Evolutionary conservation across 495 filamentous ascomycete genomes (phyloP), one percentile per base, ranked within the genome.

Genomic region (Podospora pseudocomata): DNA sequence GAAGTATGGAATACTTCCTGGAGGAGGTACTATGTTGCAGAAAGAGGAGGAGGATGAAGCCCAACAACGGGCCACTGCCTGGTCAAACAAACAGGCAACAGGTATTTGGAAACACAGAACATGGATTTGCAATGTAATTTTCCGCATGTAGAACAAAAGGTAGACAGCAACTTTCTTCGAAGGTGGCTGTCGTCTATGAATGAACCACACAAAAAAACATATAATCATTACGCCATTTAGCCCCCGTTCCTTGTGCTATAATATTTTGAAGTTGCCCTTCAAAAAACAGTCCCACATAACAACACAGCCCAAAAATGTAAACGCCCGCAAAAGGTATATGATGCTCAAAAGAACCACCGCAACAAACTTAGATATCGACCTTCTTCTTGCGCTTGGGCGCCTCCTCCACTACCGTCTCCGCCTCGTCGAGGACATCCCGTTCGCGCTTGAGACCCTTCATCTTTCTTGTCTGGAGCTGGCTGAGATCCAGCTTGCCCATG

Each of bases 401-500:
- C 26, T 63, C 69, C 23, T 67, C 68, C 7, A 66, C 63, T 6
- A 60, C 56, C 15, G 60, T 71, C 34, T 56, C 69, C 34, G 67
- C 70, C 16, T 58, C 67, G 54, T 72, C 75, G 70, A 65, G 23
- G 23, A 86, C 83, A 67, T 88, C 86, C 20, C 89, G 80, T 28
- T 85, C 84, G 63, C 96, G 84, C 86, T 98, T 98, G 70, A 99
- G 79, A 67, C 95, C 95, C 88, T 99, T 99, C 94, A 99, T 97
- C 89, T 99, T 99, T 75, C 95, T 87, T 59, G 92, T 97, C 87
- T 98, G 95, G 79, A 99, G 77, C 68, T 89, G 85, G 67, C 82
- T 84, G 49, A 99, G 84, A 81, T 98, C 94, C 80, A 97, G 92
- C 84, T 91, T 93, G 75, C 90, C 92, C 30, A 95, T 79, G 81